Percentiles rank a stretch among this genome's conserved stretches.
These are phyloP conservation scores for Scalesia atractyloides DNA, from an alignment of 129 eudicot genomes.

Conservation along the genomic window DNA sequence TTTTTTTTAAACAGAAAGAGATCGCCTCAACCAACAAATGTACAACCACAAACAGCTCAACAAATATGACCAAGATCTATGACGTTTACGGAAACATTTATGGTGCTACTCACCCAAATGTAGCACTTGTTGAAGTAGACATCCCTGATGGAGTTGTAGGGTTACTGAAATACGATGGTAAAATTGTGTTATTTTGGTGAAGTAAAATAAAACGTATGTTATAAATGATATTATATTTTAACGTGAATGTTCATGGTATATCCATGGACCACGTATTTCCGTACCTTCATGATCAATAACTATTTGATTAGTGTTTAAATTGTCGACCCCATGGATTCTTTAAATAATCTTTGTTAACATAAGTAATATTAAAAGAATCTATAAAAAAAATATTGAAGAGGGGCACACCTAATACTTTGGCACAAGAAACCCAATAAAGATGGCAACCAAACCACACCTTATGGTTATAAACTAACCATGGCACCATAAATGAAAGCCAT, in stretches of 20 bases:
- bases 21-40: too few relatives aligned
- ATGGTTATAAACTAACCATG: slow-evolving; percentile 30
- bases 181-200: neutral
- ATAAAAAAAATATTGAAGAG: neutral
- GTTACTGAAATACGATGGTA: too few relatives aligned
- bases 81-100: too few relatives aligned
- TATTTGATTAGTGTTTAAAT: slow-evolving; percentile 3
- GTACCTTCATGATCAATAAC: slow-evolving; percentile 22
- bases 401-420: slow-evolving; percentile 34
- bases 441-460: slow-evolving; percentile 35
- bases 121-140: too few relatives aligned
- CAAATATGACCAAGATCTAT: too few relatives aligned
- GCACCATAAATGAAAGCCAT: slow-evolving; percentile 39
- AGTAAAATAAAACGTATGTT: neutral
- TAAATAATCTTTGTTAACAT: neutral
- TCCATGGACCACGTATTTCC: slow-evolving; percentile 25
- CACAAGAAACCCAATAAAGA: slow-evolving; percentile 33
- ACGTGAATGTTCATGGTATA: slow-evolving; percentile 22
- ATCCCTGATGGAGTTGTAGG: too few relatives aligned
- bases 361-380: neutral
- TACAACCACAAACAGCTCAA: too few relatives aligned
- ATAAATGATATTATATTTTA: neutral
- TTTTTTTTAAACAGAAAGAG: too few relatives aligned
- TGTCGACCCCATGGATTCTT: slow-evolving; percentile 19
- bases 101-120: too few relatives aligned